Conservation (phyloP, 345 rosid genomes). For the Ricinus communis region DNA sequence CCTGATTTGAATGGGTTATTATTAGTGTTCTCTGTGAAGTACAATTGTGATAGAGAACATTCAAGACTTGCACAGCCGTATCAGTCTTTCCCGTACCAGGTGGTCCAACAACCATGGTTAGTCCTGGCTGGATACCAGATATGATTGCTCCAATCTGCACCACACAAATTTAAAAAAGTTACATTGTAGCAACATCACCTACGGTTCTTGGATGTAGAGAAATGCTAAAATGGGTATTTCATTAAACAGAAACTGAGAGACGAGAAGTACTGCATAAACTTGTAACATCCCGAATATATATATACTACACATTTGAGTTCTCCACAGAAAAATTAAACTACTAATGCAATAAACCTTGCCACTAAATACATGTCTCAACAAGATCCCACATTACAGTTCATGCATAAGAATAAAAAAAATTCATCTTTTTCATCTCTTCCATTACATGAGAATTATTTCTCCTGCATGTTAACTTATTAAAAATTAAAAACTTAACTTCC, state of each 20-base stretch:
- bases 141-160: constrained; percentile 93
- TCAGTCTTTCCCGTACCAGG: constrained; percentile 99
- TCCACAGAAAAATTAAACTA: neutral
- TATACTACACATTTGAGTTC: neutral
- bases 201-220: neutral
- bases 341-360: neutral
- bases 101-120: constrained; percentile 98
- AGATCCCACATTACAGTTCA: no score
- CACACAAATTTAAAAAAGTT: constrained; percentile 1
- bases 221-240: neutral
- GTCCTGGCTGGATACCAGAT: constrained; percentile 97
- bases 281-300: neutral
- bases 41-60: constrained; percentile 94
- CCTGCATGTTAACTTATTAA: no score
- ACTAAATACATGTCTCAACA: neutral
- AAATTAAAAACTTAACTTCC: no score
- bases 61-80: constrained; percentile 95
- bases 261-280: neutral
- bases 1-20: constrained; percentile 98
- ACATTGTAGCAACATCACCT: neutral
- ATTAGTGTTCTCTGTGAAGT: constrained; percentile 96
- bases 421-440: no score
- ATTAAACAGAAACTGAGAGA: neutral
- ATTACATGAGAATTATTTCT: no score
- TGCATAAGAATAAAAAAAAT: no score